These are phyloP conservation scores for Cryphonectria japonica DNA, from an alignment of 2,329 filamentous ascomycete genomes.

Conservation along the genomic window DNA sequence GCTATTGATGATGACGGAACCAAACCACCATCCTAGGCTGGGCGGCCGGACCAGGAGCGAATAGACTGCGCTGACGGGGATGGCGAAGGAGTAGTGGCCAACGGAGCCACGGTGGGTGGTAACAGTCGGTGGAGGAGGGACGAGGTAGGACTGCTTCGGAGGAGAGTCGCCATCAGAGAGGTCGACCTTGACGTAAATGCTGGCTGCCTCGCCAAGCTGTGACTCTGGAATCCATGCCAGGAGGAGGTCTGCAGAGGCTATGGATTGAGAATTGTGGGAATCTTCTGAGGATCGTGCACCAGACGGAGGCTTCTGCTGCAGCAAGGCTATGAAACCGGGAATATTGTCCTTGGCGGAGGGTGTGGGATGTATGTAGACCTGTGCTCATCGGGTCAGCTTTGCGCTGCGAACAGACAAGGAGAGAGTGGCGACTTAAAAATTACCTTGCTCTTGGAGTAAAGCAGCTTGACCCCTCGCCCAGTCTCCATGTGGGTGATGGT, in stretches of 20 bases:
- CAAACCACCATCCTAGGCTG: slow-evolving; percentile 98
- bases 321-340: slow-evolving; percentile 85
- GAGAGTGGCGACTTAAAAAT: neutral
- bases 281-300: slow-evolving; percentile 46
- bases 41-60: slow-evolving; percentile 88
- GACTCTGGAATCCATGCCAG: slow-evolving; percentile 94
- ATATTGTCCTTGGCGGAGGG: slow-evolving; percentile 96
- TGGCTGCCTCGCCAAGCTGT: slow-evolving; percentile 80
- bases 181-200: slow-evolving; percentile 95
- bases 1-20: slow-evolving; percentile 91
- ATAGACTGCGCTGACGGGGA: slow-evolving; percentile 89
- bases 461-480: slow-evolving; percentile 84
- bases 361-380: slow-evolving; percentile 96
- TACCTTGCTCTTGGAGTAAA: slow-evolving; percentile 97
- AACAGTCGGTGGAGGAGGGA: slow-evolving; percentile 86
- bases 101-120: slow-evolving; percentile 72
- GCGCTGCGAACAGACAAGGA: neutral
- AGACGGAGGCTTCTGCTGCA: slow-evolving; percentile 77
- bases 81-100: slow-evolving; percentile 86
- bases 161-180: slow-evolving; percentile 79
- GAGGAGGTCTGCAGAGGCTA: slow-evolving; percentile 72
- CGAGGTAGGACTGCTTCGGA: slow-evolving; percentile 85
- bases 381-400: slow-evolving; percentile 30
- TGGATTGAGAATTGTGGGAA: slow-evolving; percentile 44
- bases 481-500: slow-evolving; percentile 82